Base-by-base conservation (phyloP, 176 grass and related monocot species). In the Themeda triandra region DNA sequence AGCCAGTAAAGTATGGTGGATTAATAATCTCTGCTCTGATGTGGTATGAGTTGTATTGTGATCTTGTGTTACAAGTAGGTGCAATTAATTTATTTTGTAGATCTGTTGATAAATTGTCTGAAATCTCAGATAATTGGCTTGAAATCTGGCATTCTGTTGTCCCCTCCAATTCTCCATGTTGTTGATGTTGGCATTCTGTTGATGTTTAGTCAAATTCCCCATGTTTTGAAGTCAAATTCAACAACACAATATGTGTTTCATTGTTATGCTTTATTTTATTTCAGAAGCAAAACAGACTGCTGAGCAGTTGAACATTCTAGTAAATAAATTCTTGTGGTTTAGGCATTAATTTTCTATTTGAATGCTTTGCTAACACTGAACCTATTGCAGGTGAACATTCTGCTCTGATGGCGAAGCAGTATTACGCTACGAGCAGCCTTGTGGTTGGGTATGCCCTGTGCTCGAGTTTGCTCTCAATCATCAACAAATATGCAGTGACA, bases 401-500 rank as follows among this genome's bases (percentile, higher is more conserved):
- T 42, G 44, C 13, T 78, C 21, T 85, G 73, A 92, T 92, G 91
- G 76, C 77, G 6, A 94, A 92, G 71, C 81, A 93, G 51, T 80
- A 79, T 75, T 92, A 93, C 18, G 59, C 94, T 21, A 97, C 91
- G 1, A 94, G 87, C 44, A 87, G 94, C 76, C 91, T 97, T 48
- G 87, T 97, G 13, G 49, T 97, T 66, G 94, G 94, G 18, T 97
- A 97, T 82, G 94, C 94, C 63, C 69, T 97, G 59, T 97, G 84
- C 82, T 97, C 94, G 6, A 97, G 94, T 77, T 69, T 97, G 46
- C 89, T 97, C 29, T 82, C 94, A 3, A 97, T 97, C 87, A 97
- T 97, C 53, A 97, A 97, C 82, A 97, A 94, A 63, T 97, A 94
- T 86, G 89, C 94, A 1, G 90, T 97, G 80, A 97, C 94, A 77